phyloP scores from a whole-genome alignment of 345 rosid genomes.

The Dovyalis caffra region DNA sequence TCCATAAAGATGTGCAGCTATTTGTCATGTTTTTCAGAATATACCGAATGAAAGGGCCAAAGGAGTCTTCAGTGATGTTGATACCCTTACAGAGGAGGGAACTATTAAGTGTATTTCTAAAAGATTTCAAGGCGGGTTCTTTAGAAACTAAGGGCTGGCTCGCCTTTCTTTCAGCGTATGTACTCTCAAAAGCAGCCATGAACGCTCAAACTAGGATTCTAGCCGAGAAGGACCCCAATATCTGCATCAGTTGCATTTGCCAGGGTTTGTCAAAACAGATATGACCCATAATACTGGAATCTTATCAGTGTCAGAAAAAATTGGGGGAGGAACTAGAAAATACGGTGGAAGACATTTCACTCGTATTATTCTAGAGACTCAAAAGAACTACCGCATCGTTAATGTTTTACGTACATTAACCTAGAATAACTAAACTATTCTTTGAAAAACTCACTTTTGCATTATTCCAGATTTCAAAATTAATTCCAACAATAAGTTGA shows the following conservation, averaged over 20 bases:
- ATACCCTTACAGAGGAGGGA: conserved; percentile 31
- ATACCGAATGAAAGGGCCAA: conserved; percentile 23
- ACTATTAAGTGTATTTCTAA: conserved; percentile 9
- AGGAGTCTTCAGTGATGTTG: conserved; percentile 20
- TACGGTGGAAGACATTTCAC: too few relatives aligned
- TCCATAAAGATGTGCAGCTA: too few relatives aligned
- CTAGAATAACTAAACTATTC: too few relatives aligned
- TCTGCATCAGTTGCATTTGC: conserved; percentile 28
- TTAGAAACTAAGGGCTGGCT: conserved; percentile 35
- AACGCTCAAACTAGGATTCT: conserved; percentile 38
- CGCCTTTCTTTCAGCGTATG: conserved; percentile 22
- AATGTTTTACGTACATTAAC: too few relatives aligned
- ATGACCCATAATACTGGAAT: conserved; percentile 23
- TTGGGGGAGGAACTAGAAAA: too few relatives aligned
- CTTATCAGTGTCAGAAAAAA: too few relatives aligned
- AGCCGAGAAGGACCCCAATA: conserved; percentile 20
- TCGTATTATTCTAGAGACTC: too few relatives aligned
- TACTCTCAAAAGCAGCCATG: conserved; percentile 26
- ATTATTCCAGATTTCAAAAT: too few relatives aligned
- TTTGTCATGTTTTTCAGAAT: conserved; percentile 7
- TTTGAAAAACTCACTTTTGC: too few relatives aligned
- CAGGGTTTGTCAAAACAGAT: conserved; percentile 37
- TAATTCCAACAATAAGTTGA: too few relatives aligned
- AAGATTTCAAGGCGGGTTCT: conserved; percentile 29
- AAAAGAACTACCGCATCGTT: too few relatives aligned